phyloP scores from a whole-genome alignment of 345 rosid species.

The Toxicodendron radicans region DNA sequence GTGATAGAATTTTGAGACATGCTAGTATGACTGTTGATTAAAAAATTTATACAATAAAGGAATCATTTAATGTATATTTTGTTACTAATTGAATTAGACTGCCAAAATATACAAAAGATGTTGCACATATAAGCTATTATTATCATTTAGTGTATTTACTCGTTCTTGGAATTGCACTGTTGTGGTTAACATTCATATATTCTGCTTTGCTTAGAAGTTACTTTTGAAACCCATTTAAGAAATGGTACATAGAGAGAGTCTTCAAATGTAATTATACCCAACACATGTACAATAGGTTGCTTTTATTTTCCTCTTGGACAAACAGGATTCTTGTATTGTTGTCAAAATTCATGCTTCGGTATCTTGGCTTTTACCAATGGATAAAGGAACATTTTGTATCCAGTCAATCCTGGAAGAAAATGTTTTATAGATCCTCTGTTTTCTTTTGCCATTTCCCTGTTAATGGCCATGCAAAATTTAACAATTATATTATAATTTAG shows the following conservation, averaged over 20 bases:
- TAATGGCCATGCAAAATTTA: neutral
- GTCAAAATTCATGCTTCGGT: no score
- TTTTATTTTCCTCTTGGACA: no score
- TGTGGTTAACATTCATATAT: neutral
- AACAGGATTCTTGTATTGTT: no score
- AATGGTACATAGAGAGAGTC: neutral
- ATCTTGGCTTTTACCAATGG: neutral
- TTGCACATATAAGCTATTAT: no score
- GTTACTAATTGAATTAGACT: neutral
- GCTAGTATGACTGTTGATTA: neutral
- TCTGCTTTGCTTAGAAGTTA: neutral
- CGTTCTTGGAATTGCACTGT: neutral
- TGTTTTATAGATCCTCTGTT: neutral
- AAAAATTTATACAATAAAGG: neutral
- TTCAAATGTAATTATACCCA: neutral
- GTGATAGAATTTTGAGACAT: neutral
- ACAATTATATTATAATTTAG: neutral
- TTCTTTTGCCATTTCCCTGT: neutral
- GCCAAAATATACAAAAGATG: no score
- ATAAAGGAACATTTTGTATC: neutral
- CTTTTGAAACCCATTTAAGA: neutral
- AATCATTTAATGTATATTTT: neutral
- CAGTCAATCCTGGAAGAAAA: neutral
- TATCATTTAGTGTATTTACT: no score
- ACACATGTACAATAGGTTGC: neutral